These are phyloP conservation scores for Talaromyces sp. DNA, from an alignment of 2,329 filamentous ascomycete genomes.

Conservation along the genomic window DNA sequence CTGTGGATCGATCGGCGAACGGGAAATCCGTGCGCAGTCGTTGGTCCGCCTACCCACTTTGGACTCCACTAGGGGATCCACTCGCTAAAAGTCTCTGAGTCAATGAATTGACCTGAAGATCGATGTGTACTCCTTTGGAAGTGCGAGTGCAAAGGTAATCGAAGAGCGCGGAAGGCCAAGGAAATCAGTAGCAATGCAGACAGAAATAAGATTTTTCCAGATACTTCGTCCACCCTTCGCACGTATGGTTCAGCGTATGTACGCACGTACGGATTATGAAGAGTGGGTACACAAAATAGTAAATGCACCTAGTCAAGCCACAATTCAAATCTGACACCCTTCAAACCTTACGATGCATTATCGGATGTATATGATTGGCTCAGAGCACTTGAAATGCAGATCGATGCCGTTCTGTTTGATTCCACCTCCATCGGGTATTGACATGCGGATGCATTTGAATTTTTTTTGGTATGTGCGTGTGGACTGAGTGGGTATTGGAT, in stretches of 20 bases:
- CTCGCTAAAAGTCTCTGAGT: neutral
- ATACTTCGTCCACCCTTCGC: neutral
- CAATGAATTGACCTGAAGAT: neutral
- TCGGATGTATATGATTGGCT: neutral
- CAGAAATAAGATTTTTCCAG: neutral
- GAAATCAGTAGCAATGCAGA: neutral
- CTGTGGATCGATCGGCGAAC: neutral
- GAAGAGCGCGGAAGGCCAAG: neutral
- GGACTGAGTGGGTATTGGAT: neutral
- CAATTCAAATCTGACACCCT: neutral
- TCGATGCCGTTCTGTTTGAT: conserved; percentile 5
- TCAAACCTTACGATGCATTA: neutral
- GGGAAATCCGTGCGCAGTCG: neutral
- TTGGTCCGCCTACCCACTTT: neutral
- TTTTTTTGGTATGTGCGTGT: neutral
- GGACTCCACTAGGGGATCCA: neutral
- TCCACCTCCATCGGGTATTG: neutral
- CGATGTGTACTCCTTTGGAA: neutral
- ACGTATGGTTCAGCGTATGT: neutral
- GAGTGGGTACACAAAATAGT: neutral
- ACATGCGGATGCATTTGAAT: neutral
- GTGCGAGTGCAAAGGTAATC: neutral
- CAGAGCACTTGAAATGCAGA: neutral
- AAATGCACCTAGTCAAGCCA: neutral
- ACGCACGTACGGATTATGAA: neutral